phyloP scores from a whole-genome alignment of 1,284 basidiomycete species.

The Schizopora paradoxa region DNA sequence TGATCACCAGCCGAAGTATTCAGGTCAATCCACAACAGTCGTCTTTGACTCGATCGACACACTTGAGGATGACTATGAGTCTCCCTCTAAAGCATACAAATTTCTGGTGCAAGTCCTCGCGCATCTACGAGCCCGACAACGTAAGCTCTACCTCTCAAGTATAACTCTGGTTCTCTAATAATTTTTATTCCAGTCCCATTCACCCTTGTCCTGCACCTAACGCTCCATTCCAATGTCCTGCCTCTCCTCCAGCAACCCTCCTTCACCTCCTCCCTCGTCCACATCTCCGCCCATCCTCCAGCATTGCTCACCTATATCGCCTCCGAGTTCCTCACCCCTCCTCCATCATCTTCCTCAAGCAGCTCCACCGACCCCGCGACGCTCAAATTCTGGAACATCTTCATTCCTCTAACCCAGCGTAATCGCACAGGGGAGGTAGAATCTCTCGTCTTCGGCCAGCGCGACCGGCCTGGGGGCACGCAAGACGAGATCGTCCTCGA shows the following conservation, averaged over 20 bases:
- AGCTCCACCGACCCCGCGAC: constrained; percentile 31
- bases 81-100: constrained; percentile 46
- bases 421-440: constrained; percentile 56
- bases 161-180: constrained; percentile 12
- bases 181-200: constrained; percentile 43
- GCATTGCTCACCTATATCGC: constrained; percentile 59
- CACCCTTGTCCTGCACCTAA: constrained; percentile 60
- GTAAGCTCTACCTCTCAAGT: constrained; percentile 30
- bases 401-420: constrained; percentile 60
- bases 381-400: constrained; percentile 77
- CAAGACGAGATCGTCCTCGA: constrained; percentile 55
- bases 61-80: constrained; percentile 49
- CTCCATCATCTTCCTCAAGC: constrained; percentile 55
- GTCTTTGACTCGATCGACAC: constrained; percentile 67
- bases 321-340: constrained; percentile 59
- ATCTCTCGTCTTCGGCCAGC: constrained; percentile 48
- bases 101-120: constrained; percentile 44
- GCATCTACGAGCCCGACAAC: constrained; percentile 38
- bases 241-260: constrained; percentile 53
- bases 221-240: constrained; percentile 46
- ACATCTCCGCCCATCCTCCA: constrained; percentile 62
- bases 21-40: constrained; percentile 42
- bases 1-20: constrained; percentile 8
- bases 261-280: constrained; percentile 62
- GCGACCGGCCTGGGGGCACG: neutral